Conservation (phyloP, 2,329 filamentous ascomycete genomes). For the Torrubiellomyces zombiae region DNA sequence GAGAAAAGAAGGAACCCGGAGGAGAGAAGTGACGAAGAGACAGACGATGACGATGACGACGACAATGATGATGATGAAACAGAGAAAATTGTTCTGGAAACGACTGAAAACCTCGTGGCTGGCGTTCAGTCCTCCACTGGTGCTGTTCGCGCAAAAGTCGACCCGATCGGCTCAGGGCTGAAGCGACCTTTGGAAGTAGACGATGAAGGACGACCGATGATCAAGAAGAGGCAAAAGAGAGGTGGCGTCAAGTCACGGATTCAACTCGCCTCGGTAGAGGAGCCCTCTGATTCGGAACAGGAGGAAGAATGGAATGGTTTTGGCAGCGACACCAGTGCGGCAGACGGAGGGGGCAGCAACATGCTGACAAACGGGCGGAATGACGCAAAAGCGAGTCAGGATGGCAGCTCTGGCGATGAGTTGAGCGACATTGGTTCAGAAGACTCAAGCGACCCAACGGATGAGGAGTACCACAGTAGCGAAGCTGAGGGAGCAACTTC, state of each 20-base stretch:
- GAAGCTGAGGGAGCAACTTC: slow-evolving; percentile 14
- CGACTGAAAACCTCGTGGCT: too few relatives aligned
- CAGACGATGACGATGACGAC: slow-evolving; percentile 8
- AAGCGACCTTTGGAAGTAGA: slow-evolving; percentile 76
- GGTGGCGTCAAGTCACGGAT: slow-evolving; percentile 41
- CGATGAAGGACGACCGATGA: slow-evolving; percentile 61
- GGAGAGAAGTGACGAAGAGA: slow-evolving; percentile 15
- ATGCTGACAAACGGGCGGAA: slow-evolving; percentile 12
- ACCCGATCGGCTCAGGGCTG: slow-evolving; percentile 53
- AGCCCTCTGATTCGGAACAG: slow-evolving; percentile 17
- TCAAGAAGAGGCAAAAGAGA: slow-evolving; percentile 67
- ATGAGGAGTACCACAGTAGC: slow-evolving; percentile 10
- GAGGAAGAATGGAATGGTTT: slow-evolving; percentile 47
- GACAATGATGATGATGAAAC: slow-evolving; percentile 6
- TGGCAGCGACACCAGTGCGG: slow-evolving; percentile 27
- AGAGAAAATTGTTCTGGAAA: too few relatives aligned
- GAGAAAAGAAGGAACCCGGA: slow-evolving; percentile 16
- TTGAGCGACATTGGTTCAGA: slow-evolving; percentile 14
- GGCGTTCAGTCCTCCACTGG: too few relatives aligned
- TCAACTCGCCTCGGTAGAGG: slow-evolving; percentile 25
- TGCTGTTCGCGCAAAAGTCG: too few relatives aligned
- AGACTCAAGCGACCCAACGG: slow-evolving; percentile 16
- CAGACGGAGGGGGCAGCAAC: slow-evolving; percentile 10
- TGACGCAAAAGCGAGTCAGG: slow-evolving; percentile 13
- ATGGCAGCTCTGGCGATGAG: slow-evolving; percentile 12